A percentile compares a stretch with the other conserved stretches of the same genome.
phyloP scores from a whole-genome alignment of 2,329 filamentous ascomycete species.

The Scedosporium minutisporum region DNA sequence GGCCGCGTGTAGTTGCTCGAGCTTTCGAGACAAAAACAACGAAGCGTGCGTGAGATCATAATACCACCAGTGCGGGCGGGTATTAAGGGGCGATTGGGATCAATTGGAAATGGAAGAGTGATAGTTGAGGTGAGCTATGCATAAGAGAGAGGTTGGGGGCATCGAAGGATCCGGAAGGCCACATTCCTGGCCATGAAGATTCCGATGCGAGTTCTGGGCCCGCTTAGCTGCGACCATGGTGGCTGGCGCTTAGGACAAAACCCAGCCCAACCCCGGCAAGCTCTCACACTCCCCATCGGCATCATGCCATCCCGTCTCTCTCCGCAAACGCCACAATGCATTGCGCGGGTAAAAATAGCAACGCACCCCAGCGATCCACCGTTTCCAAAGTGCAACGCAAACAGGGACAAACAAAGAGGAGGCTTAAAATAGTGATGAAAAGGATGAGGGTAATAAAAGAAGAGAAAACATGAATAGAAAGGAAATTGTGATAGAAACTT shows the following conservation, averaged over 20 bases:
- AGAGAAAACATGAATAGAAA: constrained; percentile 11
- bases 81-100: not conserved
- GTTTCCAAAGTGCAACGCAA: not conserved
- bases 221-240: not conserved
- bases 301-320: not conserved
- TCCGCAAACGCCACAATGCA: constrained; percentile 1
- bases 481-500: constrained; percentile 21
- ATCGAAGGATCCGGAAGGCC: not conserved
- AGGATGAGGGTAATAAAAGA: constrained; percentile 4
- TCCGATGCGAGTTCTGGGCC: not conserved
- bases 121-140: not conserved
- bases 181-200: not conserved
- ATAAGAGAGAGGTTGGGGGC: not conserved
- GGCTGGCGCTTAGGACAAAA: constrained; percentile 3
- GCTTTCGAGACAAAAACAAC: no score
- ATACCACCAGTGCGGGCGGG: no score
- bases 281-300: not conserved
- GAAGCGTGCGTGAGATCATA: no score
- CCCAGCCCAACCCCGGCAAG: not conserved
- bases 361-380: not conserved
- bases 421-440: constrained; percentile 5
- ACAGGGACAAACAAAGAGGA: not conserved
- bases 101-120: not conserved
- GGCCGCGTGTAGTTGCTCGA: no score
- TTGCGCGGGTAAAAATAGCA: not conserved